These are phyloP conservation scores for Neckera pumila DNA, from an alignment of 225 moss, liverwort and hornwort genomes.

Conservation along the genomic window DNA sequence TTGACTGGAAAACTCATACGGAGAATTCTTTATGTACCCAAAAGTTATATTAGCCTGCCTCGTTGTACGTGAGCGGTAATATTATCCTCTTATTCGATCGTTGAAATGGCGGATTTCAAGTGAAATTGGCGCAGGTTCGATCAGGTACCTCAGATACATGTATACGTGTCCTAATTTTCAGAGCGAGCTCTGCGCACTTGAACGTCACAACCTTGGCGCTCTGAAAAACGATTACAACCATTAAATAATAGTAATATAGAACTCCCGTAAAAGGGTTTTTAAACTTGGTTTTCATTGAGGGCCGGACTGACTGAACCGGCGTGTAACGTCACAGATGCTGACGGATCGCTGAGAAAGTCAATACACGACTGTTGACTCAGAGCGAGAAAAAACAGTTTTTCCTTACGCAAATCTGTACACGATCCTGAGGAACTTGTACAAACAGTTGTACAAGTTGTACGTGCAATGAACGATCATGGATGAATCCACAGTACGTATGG, in stretches of 20 bases:
- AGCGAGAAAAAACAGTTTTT: neutral
- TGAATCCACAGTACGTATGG: neutral
- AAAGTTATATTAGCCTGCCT: neutral
- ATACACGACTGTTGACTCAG: conserved; percentile 10
- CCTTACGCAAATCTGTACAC: neutral
- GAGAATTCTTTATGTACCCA: neutral
- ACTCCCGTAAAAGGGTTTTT: neutral
- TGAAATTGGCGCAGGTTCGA: neutral
- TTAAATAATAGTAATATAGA: neutral
- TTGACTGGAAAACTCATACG: neutral
- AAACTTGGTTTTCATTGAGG: neutral
- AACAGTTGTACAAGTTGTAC: neutral
- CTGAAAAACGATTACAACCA: neutral
- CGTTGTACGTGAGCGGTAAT: neutral
- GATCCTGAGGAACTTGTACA: neutral
- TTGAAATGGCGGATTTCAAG: neutral
- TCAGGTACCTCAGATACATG: neutral
- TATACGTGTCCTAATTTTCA: neutral
- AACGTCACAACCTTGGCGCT: neutral
- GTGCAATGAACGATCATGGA: neutral
- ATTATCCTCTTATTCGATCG: neutral
- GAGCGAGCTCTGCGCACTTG: neutral
- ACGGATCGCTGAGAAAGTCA: conserved; percentile 7
- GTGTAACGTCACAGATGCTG: conserved; percentile 3
- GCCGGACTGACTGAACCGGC: neutral